Evolutionary conservation across 192 early-diverging fungal species (phyloP), one percentile per base, ranked within the genome.

Genomic region (Coemansia sp.): DNA sequence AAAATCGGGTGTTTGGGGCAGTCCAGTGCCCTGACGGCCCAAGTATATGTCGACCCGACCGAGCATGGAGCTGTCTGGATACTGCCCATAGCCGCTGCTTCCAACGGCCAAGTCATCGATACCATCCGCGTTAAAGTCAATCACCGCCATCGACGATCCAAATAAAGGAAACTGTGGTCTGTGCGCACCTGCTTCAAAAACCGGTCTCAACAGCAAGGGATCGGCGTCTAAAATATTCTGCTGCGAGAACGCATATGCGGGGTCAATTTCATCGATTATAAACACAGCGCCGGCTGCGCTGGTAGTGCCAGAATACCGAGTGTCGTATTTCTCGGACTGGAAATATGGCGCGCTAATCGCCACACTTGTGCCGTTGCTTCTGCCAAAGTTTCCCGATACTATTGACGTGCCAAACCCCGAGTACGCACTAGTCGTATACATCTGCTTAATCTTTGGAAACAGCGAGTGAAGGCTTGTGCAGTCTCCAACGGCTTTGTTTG

Each of bases 71-170:
- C 58, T 77, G 6, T 57, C 70, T 24, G 55, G 71, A 49, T 40
- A 63, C 60, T 36, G 64, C 51, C 82, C 34, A 87, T 90, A 37
- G 83, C 86, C 47, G 64, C 70, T 75, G 63, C 73, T 75, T 3
- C 87, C 84, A 6, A 96, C 84, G 4, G 82, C 92, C 37, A 96
- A 74, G 70, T 96, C 92, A 66, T 93, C 92, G 18, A 94, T 86
- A 0, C 94, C 92, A 67, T 96, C 94, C 12, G 75, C 63, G 63
- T 96, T 96, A 18, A 91, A 73, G 68, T 96, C 94, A 4, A 93
- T 70, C 17, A 91, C 90, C 0, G 88, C 85, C 44, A 91, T 46
- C 0, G 88, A 82, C 68, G 86, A 85, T 5, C 94, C 94, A 75
- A 94, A 96, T 21, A 89, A 76, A 37, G 73, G 67, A 31, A 65